phyloP scores from a whole-genome alignment of 2,329 filamentous ascomycete species.

The Ustulina deusta region DNA sequence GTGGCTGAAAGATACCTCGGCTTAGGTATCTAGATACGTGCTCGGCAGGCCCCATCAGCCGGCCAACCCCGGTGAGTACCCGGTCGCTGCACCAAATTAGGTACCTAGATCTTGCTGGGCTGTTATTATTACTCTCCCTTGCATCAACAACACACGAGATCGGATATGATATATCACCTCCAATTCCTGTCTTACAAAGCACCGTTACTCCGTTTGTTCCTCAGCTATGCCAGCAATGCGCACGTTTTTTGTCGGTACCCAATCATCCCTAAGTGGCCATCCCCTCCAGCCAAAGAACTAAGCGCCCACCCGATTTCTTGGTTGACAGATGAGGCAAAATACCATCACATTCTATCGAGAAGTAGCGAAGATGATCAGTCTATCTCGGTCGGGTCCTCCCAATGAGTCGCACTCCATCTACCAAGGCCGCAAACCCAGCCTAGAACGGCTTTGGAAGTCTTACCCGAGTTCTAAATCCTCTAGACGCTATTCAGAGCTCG shows the following conservation, averaged over 20 bases:
- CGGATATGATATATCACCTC: neutral
- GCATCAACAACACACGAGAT: neutral
- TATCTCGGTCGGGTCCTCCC: neutral
- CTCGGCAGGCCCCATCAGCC: neutral
- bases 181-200: constrained; percentile 2
- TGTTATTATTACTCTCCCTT: constrained; percentile 6
- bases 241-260: neutral
- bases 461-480: too few relatives aligned
- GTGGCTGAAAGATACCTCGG: neutral
- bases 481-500: too few relatives aligned
- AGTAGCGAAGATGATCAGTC: neutral
- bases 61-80: neutral
- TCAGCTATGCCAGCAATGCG: neutral
- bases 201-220: neutral
- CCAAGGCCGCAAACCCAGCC: neutral
- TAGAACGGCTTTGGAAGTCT: too few relatives aligned
- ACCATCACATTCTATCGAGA: neutral
- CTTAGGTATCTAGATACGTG: neutral
- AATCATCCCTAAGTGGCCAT: neutral
- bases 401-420: neutral
- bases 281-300: neutral
- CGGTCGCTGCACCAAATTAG: neutral
- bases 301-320: neutral
- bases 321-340: neutral
- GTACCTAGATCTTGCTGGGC: neutral